Evolutionary conservation across 495 filamentous ascomycete species (phyloP).

Genomic region (Mycothermus thermophilus): DNA sequence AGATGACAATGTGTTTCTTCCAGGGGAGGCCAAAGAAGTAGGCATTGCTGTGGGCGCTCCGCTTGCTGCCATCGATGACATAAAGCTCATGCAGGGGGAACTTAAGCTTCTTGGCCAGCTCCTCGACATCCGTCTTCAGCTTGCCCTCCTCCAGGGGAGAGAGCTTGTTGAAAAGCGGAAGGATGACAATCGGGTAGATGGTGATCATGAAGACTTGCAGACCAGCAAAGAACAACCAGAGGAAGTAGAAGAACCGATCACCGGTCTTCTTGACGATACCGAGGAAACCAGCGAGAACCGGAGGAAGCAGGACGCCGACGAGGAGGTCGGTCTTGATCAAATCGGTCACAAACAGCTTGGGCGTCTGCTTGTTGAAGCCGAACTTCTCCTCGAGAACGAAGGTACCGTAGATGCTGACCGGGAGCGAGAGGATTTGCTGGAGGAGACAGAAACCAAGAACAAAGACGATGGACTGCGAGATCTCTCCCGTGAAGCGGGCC

Average conservation of each 20-base stretch:
- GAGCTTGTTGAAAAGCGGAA: slow-evolving; percentile 96
- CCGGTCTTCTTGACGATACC: slow-evolving; percentile 85
- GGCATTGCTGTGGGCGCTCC: slow-evolving; percentile 92
- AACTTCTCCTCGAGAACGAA: slow-evolving; percentile 95
- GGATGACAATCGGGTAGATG: slow-evolving; percentile 85
- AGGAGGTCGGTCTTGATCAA: slow-evolving; percentile 84
- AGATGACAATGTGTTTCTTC: slow-evolving; percentile 99
- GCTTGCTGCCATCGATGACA: slow-evolving; percentile 95
- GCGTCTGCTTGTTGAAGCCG: slow-evolving; percentile 96
- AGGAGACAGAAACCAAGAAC: slow-evolving; percentile 74
- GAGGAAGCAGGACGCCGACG: slow-evolving; percentile 60
- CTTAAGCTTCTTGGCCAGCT: slow-evolving; percentile 65
- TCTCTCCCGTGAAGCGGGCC: slow-evolving; percentile 72
- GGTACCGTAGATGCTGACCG: slow-evolving; percentile 76
- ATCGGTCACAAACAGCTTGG: slow-evolving; percentile 77
- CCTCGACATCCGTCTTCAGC: slow-evolving; percentile 80
- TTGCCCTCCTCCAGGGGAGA: slow-evolving; percentile 76
- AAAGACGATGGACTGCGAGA: slow-evolving; percentile 85
- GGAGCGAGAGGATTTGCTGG: slow-evolving; percentile 62
- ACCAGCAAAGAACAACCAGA: slow-evolving; percentile 81
- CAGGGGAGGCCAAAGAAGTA: slow-evolving; percentile 97
- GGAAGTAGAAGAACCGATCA: slow-evolving; percentile 87
- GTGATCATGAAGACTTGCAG: slow-evolving; percentile 90
- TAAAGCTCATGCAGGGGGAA: slow-evolving; percentile 85
- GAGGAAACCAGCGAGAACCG: slow-evolving; percentile 80